These are phyloP conservation scores for Inga oerstediana DNA, from an alignment of 306 rosid species.

Conservation along the genomic window DNA sequence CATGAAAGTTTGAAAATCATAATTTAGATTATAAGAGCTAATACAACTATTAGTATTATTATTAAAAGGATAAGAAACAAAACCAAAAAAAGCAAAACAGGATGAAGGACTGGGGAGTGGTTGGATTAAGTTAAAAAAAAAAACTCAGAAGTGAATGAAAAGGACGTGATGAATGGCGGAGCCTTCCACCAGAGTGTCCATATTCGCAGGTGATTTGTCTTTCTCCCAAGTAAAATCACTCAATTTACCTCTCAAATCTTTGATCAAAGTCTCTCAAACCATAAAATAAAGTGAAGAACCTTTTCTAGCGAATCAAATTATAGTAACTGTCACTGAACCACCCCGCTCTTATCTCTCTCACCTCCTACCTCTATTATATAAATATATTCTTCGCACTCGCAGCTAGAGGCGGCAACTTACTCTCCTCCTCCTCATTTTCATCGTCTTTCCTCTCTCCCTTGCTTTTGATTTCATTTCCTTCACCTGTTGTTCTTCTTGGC, in stretches of 20 bases:
- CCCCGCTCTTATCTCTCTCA: background rate
- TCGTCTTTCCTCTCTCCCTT: background rate
- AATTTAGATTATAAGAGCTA: too few species aligned
- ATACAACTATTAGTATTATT: too few species aligned
- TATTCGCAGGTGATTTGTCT: background rate
- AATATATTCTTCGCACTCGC: slow-evolving; percentile 15
- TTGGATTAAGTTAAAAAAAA: background rate
- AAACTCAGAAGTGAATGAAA: background rate
- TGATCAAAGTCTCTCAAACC: background rate
- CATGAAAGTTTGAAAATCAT: too few species aligned
- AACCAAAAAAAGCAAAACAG: background rate
- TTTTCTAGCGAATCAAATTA: background rate
- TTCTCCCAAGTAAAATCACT: background rate
- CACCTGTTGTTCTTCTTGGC: background rate
- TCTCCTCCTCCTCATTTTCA: background rate
- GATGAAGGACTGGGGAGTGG: background rate
- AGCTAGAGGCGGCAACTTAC: slow-evolving; percentile 24
- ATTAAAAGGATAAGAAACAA: background rate
- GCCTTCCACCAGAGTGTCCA: background rate
- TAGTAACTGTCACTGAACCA: background rate
- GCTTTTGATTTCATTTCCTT: background rate
- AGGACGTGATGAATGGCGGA: background rate
- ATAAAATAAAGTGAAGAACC: background rate
- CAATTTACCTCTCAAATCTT: background rate
- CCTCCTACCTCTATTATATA: background rate